Conservation (phyloP, 345 rosid genomes). For the Conringia planisiliqua region DNA sequence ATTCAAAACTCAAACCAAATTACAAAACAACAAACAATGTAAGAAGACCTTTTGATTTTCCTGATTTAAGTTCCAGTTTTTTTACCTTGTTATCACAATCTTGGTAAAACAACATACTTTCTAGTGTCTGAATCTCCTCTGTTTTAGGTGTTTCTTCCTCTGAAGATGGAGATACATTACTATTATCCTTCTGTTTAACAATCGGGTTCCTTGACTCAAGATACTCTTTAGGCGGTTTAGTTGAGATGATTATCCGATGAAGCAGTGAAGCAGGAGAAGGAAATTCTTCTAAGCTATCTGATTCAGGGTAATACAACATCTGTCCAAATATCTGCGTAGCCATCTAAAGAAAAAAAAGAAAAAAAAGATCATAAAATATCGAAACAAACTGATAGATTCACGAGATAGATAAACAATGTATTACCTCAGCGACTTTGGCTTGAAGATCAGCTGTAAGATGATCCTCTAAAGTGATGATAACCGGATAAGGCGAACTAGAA, state of each 20-base stretch:
- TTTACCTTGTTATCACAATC: conserved; percentile 43
- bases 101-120: conserved; percentile 22
- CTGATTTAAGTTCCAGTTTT: not conserved
- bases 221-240: conserved; percentile 91
- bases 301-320: conserved; percentile 61
- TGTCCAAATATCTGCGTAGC: conserved; percentile 64
- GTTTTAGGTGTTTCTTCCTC: conserved; percentile 44
- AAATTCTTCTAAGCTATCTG: conserved; percentile 60
- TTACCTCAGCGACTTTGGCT: conserved; percentile 88
- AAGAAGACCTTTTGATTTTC: not conserved
- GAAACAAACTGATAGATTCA: not conserved
- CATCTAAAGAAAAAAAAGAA: conserved; percentile 43
- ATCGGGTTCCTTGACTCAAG: conserved; percentile 46
- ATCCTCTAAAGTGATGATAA: conserved; percentile 88
- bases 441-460: conserved; percentile 91
- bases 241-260: conserved; percentile 74
- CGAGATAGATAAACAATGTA: not conserved
- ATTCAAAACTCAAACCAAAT: conserved; percentile 10
- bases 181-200: conserved; percentile 36
- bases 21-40: not conserved
- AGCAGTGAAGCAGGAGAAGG: conserved; percentile 82
- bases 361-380: not conserved
- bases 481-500: conserved; percentile 72
- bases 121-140: conserved; percentile 29
- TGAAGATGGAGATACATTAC: conserved; percentile 32